Evolutionary conservation across 2,329 filamentous ascomycete genomes (phyloP), one percentile per base, ranked within the genome.

Genomic region (Curvularia eragrostidis): DNA sequence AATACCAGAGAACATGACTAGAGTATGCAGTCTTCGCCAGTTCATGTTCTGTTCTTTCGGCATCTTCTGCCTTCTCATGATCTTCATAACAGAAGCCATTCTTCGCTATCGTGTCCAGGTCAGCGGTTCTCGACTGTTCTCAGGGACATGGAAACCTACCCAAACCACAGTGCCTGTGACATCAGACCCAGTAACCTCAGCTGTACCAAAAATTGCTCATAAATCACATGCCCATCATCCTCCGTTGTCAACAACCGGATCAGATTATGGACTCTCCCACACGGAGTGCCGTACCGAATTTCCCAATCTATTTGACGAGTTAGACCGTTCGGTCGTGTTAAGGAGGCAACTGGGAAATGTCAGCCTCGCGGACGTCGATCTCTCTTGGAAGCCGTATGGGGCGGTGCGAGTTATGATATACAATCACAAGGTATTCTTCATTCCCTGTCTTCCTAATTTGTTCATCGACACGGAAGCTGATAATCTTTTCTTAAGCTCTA

Each of bases 331-430:
- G 3, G 56, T 48, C 19, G 54, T 50, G 24, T 48, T 57, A 24
- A 56, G 61, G 47, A 64, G 58, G 36, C 42, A 51, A 1, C 52
- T 58, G 9, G 62, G 65, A 21, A 62, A 64, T 12, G 57, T 67
- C 23, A 60, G 43, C 4, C 39, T 47, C 8, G 48, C 61, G 19
- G 69, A 73, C 28, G 36, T 73, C 15, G 65, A 71, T 34, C 48
- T 69, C 1, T 24, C 47, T 13, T 72, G 67, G 66, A 63, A 59
- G 19, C 23, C 51, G 3, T 50, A 59, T n/a, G 64, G 66, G 36
- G 57, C 57, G 36, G 64, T 69, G 7, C 61, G 68, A 6, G 70
- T 65, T n/a, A 68, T 74, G 67, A 71, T 74, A 23, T 64, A 69
- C 49, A 61, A 72, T 32, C 60, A 68, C 44, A 65, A 70, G 59